Evolutionary conservation across 371 early-diverging fungal genomes (phyloP).

Genomic region (Mortierella sp.): DNA sequence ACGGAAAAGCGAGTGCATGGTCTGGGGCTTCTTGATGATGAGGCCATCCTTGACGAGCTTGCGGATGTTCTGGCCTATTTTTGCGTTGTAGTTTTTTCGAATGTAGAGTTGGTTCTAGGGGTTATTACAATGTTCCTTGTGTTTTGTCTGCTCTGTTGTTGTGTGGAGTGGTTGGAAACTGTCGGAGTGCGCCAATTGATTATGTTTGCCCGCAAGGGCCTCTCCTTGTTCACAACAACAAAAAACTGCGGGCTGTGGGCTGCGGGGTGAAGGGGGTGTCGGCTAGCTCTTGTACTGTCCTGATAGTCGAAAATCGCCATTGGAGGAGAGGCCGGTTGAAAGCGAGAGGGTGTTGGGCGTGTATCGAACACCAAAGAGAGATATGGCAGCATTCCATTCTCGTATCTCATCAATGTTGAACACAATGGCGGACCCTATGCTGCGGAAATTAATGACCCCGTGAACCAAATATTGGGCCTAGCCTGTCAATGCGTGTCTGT

Average conservation of each 20-base stretch:
- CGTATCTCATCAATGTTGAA: not conserved
- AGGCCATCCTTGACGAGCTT: slow-evolving; percentile 97
- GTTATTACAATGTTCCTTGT: not conserved
- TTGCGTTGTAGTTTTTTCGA: too few species aligned
- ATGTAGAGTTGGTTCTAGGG: too few species aligned
- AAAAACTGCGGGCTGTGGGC: slow-evolving; percentile 11
- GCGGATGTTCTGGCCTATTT: slow-evolving; percentile 95
- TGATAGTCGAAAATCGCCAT: not conserved
- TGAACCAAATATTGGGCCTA: not conserved
- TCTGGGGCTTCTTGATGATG: slow-evolving; percentile 97
- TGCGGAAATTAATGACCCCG: slow-evolving; percentile 6
- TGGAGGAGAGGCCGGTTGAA: not conserved
- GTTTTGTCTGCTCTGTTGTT: not conserved
- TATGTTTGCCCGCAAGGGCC: not conserved
- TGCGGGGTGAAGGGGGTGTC: not conserved
- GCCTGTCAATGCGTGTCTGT: too few species aligned
- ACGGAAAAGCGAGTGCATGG: slow-evolving; percentile 96
- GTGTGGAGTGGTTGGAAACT: not conserved
- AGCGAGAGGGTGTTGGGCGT: not conserved
- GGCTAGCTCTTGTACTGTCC: not conserved
- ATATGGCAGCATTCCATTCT: not conserved
- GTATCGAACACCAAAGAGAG: not conserved
- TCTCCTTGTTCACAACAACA: not conserved
- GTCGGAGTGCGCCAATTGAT: not conserved
- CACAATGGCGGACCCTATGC: not conserved